phyloP scores from a whole-genome alignment of 2,329 filamentous ascomycete species.

The Endothia cerciana region DNA sequence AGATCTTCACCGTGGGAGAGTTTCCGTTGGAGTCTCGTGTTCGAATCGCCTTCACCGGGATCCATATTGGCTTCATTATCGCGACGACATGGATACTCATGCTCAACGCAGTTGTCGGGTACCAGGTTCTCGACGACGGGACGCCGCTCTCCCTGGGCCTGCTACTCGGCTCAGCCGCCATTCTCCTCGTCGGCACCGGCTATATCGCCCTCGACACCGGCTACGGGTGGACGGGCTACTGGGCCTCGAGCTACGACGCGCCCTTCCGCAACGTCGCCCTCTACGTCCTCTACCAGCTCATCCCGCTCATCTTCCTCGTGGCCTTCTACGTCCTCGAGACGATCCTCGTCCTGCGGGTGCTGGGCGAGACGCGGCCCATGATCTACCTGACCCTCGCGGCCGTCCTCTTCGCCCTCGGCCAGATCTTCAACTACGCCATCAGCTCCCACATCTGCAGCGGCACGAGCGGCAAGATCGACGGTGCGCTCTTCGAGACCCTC shows the following conservation, averaged over 20 bases:
- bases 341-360: slow-evolving; percentile 79
- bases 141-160: slow-evolving; percentile 82
- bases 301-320: slow-evolving; percentile 86
- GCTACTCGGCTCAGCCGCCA: slow-evolving; percentile 68
- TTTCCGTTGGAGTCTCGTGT: slow-evolving; percentile 76
- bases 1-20: slow-evolving; percentile 93
- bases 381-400: slow-evolving; percentile 76
- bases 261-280: slow-evolving; percentile 75
- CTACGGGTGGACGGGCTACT: slow-evolving; percentile 81
- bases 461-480: slow-evolving; percentile 84
- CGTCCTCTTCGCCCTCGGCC: slow-evolving; percentile 85
- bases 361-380: slow-evolving; percentile 93
- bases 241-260: slow-evolving; percentile 60
- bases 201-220: slow-evolving; percentile 96
- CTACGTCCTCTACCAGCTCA: slow-evolving; percentile 91
- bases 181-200: slow-evolving; percentile 85
- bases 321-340: slow-evolving; percentile 84
- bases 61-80: slow-evolving; percentile 87
- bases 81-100: slow-evolving; percentile 90
- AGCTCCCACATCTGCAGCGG: slow-evolving; percentile 89
- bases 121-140: slow-evolving; percentile 91
- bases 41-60: slow-evolving; percentile 81
- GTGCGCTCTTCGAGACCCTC: slow-evolving; percentile 87
- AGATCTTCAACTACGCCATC: slow-evolving; percentile 94
- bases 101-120: slow-evolving; percentile 90